A percentile compares a stretch with the other conserved stretches of the same genome.
phyloP scores from a whole-genome alignment of 306 rosid genomes.

The Crataegus laevigata region DNA sequence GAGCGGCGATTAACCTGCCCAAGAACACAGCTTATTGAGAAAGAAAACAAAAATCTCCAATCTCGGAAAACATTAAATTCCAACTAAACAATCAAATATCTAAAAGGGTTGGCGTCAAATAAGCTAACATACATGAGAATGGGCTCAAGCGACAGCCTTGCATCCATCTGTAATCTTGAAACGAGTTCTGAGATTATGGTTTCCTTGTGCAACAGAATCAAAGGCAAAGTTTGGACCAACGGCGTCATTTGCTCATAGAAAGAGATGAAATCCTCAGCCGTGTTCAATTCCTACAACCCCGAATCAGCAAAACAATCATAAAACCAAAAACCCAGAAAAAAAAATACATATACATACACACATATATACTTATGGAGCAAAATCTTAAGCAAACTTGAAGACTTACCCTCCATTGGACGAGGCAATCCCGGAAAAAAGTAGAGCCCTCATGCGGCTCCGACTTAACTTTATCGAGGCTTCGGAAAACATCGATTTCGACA shows the following conservation, averaged over 20 bases:
- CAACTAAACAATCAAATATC: constrained; percentile 1
- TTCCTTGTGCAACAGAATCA: constrained; percentile 72
- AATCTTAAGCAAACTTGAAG: background rate
- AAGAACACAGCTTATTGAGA: background rate
- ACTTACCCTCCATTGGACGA: constrained; percentile 82
- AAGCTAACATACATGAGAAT: constrained; percentile 53
- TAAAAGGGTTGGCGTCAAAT: constrained; percentile 8
- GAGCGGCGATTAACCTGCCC: constrained; percentile 69
- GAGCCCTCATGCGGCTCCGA: constrained; percentile 76
- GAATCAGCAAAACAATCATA: background rate
- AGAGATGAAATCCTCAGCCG: constrained; percentile 81
- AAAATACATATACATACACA: no score
- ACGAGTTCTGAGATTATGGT: constrained; percentile 52
- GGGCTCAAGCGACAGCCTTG: constrained; percentile 82
- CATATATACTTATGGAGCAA: background rate
- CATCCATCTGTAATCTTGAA: constrained; percentile 59
- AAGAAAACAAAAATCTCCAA: constrained; percentile 12
- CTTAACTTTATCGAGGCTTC: constrained; percentile 58
- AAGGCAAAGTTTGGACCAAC: constrained; percentile 58
- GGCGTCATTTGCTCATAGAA: constrained; percentile 67
- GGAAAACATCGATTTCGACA: constrained; percentile 60
- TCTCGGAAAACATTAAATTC: background rate
- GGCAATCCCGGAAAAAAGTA: constrained; percentile 77
- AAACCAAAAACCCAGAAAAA: background rate
- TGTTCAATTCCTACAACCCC: constrained; percentile 65